Evolutionary conservation across 176 grass and related monocot genomes (phyloP).

Genomic region (Zoysia pacifica): DNA sequence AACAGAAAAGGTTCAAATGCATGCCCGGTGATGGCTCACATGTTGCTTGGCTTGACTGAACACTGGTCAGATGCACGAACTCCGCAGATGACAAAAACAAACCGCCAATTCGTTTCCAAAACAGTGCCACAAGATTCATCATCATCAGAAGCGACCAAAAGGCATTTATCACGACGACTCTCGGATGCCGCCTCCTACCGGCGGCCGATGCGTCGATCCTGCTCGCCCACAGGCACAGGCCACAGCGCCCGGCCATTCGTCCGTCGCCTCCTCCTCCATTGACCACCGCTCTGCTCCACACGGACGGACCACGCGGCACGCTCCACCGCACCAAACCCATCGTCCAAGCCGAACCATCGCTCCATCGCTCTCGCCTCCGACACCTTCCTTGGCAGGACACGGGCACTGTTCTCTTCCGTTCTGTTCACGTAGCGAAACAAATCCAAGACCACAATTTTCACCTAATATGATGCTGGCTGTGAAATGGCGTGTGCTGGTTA

Average conservation of each 20-base stretch:
- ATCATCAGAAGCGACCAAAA: slow-evolving; percentile 24
- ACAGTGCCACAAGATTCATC: not conserved
- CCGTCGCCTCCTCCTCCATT: not conserved
- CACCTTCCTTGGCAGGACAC: slow-evolving; percentile 4
- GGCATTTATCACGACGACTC: slow-evolving; percentile 36
- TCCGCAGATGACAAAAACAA: not conserved
- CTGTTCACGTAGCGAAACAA: not conserved
- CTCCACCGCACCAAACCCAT: slow-evolving; percentile 9
- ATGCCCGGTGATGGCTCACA: too few species aligned
- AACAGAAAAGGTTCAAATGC: too few species aligned
- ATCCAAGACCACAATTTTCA: not conserved
- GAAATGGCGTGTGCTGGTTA: not conserved
- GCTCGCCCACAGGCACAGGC: not conserved
- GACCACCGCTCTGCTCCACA: slow-evolving; percentile 32
- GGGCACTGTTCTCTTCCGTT: not conserved
- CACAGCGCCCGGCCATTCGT: not conserved
- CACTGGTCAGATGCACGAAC: not conserved
- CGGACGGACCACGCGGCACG: slow-evolving; percentile 4
- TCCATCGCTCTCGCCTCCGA: slow-evolving; percentile 25
- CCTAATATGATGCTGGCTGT: not conserved
- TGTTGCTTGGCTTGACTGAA: not conserved
- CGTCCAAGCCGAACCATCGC: not conserved
- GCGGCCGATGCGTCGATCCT: not conserved
- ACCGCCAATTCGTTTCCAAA: not conserved
- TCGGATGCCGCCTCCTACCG: slow-evolving; percentile 3